Evolutionary conservation across 176 grass and related monocot species (phyloP), one percentile per base, ranked within the genome.

Genomic region (Oryza punctata): DNA sequence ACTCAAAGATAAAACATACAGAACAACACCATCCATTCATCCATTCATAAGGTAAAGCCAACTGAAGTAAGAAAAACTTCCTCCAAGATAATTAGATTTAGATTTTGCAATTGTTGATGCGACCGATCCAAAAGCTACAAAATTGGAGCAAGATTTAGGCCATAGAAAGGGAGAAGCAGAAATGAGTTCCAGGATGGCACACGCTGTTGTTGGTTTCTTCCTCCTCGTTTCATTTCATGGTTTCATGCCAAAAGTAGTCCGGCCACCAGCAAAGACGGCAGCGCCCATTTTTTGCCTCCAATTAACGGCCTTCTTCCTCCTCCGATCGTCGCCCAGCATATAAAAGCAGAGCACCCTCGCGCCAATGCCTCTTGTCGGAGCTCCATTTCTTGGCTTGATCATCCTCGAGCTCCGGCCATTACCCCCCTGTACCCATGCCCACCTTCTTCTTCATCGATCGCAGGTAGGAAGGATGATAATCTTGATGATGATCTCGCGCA

Each of bases 161-260:
- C 15, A 15, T 54, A 19, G 1, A 57, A 5, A 15, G 13, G 45
- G 13, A 33, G 32, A 33, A 47, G 45, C 45, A 2, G 9, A 41
- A 47, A 47, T 47, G 12, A 47, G 52, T 21, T 21, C 26, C 13
- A 33, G 46, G 18, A 57, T 76, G 50, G 49, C 49, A 35, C 30
- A 40, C 37, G 1, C 30, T 76, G 50, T 76, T 7, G 33, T 40
- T 10, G 7, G 44, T 33, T 18, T 37, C 0, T 1, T 26, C 25
- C 6, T 63, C 43, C 69, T 44, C 23, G 35, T 76, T 61, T 41
- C 24, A 9, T 46, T 78, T 68, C 45, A 10, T 11, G 7, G 45
- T 54, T 54, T 21, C 26, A 45, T 65, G 76, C 85, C 27, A 83
- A 88, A 88, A 84, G 81, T 75, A 88, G 76, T 28, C 79, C 47